These are phyloP conservation scores for Gyromitra esculenta DNA, from an alignment of 2,329 filamentous ascomycete species.

Conservation along the genomic window DNA sequence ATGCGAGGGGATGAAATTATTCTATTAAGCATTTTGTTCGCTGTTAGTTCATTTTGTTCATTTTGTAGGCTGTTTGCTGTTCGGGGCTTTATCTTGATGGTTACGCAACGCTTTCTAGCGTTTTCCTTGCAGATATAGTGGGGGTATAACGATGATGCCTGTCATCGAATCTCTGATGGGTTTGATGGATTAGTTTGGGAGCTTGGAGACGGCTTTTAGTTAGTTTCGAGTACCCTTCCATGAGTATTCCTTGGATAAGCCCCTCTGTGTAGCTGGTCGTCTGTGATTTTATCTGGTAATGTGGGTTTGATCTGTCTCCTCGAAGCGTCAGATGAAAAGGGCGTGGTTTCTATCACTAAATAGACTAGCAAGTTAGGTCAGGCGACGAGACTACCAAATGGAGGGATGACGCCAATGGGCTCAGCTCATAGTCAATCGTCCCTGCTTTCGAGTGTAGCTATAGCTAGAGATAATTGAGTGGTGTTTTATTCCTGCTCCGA, in stretches of 20 bases:
- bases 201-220: background rate
- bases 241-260: background rate
- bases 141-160: background rate
- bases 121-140: background rate
- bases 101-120: background rate
- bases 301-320: background rate
- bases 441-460: background rate
- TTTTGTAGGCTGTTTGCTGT: background rate
- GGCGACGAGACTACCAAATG: background rate
- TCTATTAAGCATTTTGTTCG: background rate
- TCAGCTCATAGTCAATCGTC: background rate
- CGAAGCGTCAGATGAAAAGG: background rate
- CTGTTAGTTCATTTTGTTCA: background rate
- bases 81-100: background rate
- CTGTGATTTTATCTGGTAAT: background rate
- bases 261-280: background rate
- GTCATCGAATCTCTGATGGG: background rate
- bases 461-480: conserved; percentile 38
- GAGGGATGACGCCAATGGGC: background rate
- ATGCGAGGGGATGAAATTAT: conserved; percentile 18
- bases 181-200: background rate
- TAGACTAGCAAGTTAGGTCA: background rate
- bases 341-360: background rate
- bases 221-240: background rate
- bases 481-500: conserved; percentile 40